A percentile compares a stretch with the other conserved stretches of the same genome.
Evolutionary conservation across 352 stramenopile species (phyloP).

Genomic region (Globisporangium recalcitrans): DNA sequence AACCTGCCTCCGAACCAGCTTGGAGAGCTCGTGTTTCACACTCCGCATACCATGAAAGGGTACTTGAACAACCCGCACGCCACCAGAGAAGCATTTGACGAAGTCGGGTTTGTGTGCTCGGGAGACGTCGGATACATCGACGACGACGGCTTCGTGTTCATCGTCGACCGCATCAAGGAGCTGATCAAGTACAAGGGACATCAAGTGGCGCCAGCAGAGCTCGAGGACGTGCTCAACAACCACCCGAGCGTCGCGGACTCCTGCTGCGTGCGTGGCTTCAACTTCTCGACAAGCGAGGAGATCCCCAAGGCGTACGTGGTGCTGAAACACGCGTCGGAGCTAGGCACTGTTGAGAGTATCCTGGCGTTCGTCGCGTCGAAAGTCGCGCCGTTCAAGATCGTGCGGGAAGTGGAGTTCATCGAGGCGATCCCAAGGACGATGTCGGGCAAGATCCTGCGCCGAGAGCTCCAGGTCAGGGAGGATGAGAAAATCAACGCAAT

Average conservation of each 20-base stretch:
- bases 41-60: conserved; percentile 29
- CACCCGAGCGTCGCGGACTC: conserved; percentile 49
- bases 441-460: conserved; percentile 90
- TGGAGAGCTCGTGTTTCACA: conserved; percentile 76
- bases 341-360: conserved; percentile 12
- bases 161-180: conserved; percentile 92
- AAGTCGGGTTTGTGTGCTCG: conserved; percentile 82
- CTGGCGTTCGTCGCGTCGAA: conserved; percentile 71
- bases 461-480: conserved; percentile 53
- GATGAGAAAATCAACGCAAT: conserved; percentile 23
- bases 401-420: conserved; percentile 83
- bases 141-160: conserved; percentile 90
- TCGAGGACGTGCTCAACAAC: conserved; percentile 88
- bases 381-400: conserved; percentile 85
- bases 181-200: conserved; percentile 95
- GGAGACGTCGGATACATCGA: conserved; percentile 91
- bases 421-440: conserved; percentile 88
- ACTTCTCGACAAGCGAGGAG: conserved; percentile 67
- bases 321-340: conserved; percentile 32
- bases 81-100: conserved; percentile 67
- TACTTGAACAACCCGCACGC: conserved; percentile 88
- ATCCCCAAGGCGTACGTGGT: conserved; percentile 91
- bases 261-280: conserved; percentile 44
- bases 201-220: conserved; percentile 88
- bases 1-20: conserved; percentile 22